phyloP scores from a whole-genome alignment of 2,329 filamentous ascomycete species.

The Penicillium palitans region DNA sequence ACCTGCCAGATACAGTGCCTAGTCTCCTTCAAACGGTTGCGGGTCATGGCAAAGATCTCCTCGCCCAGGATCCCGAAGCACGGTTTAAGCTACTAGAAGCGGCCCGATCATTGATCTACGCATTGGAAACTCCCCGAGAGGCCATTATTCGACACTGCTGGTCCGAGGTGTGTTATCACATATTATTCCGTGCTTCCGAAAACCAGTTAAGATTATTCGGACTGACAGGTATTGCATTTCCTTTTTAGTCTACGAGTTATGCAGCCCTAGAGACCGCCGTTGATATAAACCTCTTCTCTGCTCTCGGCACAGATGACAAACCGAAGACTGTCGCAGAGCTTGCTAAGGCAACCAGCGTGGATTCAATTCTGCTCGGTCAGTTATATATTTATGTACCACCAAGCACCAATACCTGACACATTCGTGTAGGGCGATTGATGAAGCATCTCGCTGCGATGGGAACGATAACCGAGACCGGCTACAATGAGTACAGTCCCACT shows the following conservation, averaged over 20 bases:
- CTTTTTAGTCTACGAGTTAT: neutral
- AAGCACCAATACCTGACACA: neutral
- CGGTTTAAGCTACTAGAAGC: constrained; percentile 17
- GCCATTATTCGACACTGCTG: constrained; percentile 51
- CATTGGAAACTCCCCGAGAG: constrained; percentile 50
- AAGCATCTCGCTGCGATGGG: constrained; percentile 38
- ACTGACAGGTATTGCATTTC: neutral
- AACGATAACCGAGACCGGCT: constrained; percentile 31
- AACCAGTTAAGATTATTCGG: neutral
- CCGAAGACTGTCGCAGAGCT: neutral
- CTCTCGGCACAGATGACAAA: constrained; percentile 2
- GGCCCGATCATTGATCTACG: constrained; percentile 22
- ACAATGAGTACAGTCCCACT: constrained; percentile 32
- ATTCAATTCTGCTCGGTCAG: neutral
- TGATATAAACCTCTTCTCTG: neutral
- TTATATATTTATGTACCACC: neutral
- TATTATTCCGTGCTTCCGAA: neutral
- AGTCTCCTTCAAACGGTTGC: neutral
- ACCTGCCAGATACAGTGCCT: neutral
- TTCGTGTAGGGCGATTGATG: constrained; percentile 27
- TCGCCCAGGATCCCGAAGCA: neutral
- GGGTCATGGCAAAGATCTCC: neutral
- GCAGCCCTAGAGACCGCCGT: neutral
- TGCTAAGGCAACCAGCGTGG: neutral
- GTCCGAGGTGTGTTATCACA: constrained; percentile 34